These are phyloP conservation scores for Fusarium verrucosum DNA, from an alignment of 2,329 filamentous ascomycete genomes.

Conservation along the genomic window DNA sequence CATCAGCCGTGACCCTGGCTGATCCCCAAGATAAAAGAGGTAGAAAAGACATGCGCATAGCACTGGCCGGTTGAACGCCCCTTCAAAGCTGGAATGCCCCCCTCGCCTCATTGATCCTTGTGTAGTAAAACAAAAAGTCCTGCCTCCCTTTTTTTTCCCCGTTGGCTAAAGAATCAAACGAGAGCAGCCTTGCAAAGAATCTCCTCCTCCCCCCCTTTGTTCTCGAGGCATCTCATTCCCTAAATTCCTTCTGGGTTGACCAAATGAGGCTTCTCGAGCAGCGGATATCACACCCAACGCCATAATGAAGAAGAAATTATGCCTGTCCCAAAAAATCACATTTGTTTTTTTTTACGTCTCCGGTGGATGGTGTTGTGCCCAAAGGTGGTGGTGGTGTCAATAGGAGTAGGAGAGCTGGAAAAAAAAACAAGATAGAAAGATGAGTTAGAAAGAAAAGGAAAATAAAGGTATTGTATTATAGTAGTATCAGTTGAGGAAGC, in stretches of 20 bases:
- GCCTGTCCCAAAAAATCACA: constrained; percentile 32
- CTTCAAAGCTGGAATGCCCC: constrained; percentile 26
- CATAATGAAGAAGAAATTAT: constrained; percentile 30
- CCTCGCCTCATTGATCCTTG: constrained; percentile 16
- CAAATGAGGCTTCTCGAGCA: constrained; percentile 14
- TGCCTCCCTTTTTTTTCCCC: constrained; percentile 12
- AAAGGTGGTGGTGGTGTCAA: constrained; percentile 4
- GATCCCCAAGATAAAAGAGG: constrained; percentile 17
- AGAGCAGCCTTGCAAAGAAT: constrained; percentile 4
- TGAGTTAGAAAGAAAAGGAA: constrained; percentile 18
- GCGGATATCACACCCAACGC: constrained; percentile 28
- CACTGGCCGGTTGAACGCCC: constrained; percentile 42
- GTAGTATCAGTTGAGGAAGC: constrained; percentile 86
- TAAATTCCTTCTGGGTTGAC: constrained; percentile 13
- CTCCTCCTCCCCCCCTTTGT: no score
- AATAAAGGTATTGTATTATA: constrained; percentile 27
- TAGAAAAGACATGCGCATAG: constrained; percentile 11
- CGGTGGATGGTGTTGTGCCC: constrained; percentile 12
- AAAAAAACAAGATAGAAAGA: background rate
- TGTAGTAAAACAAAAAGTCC: constrained; percentile 18
- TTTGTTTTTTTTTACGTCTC: constrained; percentile 30
- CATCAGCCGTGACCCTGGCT: constrained; percentile 9
- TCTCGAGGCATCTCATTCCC: background rate
- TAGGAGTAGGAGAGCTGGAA: constrained; percentile 7
- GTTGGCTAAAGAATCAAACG: background rate